Base-by-base conservation (phyloP, 257 asterid genomes). In the Solanum boliviense region DNA sequence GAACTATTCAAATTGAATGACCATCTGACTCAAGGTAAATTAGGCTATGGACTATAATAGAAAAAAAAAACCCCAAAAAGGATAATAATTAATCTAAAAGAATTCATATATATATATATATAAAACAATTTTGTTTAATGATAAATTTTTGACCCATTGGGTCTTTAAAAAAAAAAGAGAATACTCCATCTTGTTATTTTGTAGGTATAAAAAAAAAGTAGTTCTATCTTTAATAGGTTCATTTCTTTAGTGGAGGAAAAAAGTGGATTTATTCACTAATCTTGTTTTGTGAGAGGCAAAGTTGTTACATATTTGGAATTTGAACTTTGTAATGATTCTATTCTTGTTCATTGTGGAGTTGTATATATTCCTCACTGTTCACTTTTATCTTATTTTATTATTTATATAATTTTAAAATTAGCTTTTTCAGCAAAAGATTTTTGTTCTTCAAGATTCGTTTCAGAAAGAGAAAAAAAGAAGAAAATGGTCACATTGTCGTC, bases 321-420 rank as follows among this genome's bases (percentile, higher is more conserved):
- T 86, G 83, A 58, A 52, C 78, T 41, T 34, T 48, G 23, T 23
- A 34, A 27, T 35, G 72, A 67, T 76, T 86, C 88, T 87, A 27
- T 88, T 84, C 91, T 83, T 90, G 94, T 93, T 94, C 92, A 88
- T 58, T 84, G 88, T 88, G 90, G 94, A 93, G 94, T 58, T 60
- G 29, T 87, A 89, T 46, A 46, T 46, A 13, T 90, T 68, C 62
- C 34, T 82, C 81, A 88, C 32, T 76, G 84, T 44, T 35, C 84
- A 67, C 38, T 29, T 62, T 62, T 72, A 18, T 74, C 9, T 74
- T 73, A 35, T 35, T 74, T 20, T 74, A 35, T 10, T 74, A 73
- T 25, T 12, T 67, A 52, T 52, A 18, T 18, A 16, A 20, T 52
- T 52, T 52, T 52, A 67, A 27, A 25, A 67, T 27, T 75, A 12